Evolutionary conservation across 257 asterid species (phyloP), one percentile per base, ranked within the genome.

Genomic region (Fraxinus quadrangulata): DNA sequence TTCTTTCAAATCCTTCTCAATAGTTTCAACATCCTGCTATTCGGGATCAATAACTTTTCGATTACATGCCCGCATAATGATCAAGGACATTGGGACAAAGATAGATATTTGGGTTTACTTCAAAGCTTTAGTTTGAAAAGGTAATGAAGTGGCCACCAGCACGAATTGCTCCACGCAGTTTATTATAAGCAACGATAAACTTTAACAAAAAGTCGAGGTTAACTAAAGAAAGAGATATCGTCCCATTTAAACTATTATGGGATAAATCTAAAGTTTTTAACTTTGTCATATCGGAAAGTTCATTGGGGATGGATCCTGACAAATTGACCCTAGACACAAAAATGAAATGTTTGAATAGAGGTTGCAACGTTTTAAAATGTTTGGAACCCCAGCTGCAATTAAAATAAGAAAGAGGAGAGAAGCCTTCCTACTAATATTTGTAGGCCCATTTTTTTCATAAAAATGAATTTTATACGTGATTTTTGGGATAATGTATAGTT

Each of bases 191-290:
- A 6, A 93, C 93, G 30, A 77, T 87, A 82, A 92, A 93, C 79
- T 49, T 70, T 7, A 93, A 87, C 79, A 93, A 67, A 81, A 93
- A 91, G 78, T 83, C 84, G 75, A 89, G 94, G 12, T 39, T 70
- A 10, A 54, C 82, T 76, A 93, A 74, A 34, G 98, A 90, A 73
- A 80, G 40, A 5, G 98, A 96, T 82, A 93, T 89, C 1, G 77
- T 75, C 77, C 97, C 97, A 21, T 77, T 80, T 79, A 93, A 82
- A 75, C 86, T 79, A 80, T 93, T 93, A 36, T 76, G 85, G 5
- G 98, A 93, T 67, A 93, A 79, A 87, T 93, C 97, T 78, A 93
- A 70, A 37, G 81, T 85, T 71, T 92, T 96, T 40, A 93, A 49
- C 86, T 91, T 89, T 16, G 61, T 80, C 95, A 91, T 83, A n/a